These are phyloP conservation scores for Pseudocercospora crystallina DNA, from an alignment of 2,329 filamentous ascomycete species.

Conservation along the genomic window DNA sequence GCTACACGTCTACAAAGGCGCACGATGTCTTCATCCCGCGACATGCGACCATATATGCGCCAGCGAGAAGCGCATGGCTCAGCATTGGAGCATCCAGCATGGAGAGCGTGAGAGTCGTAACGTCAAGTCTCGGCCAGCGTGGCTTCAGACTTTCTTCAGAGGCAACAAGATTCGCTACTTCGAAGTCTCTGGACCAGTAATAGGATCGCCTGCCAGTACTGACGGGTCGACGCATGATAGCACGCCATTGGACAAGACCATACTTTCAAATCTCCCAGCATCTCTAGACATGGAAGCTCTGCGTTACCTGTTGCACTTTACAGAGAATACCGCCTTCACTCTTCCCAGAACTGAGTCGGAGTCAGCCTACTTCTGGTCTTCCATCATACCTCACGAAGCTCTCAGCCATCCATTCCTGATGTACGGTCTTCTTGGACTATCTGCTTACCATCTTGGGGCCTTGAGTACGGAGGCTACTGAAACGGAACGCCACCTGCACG, in stretches of 20 bases:
- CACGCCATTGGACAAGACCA: neutral
- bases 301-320: constrained; percentile 13
- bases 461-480: constrained; percentile 1
- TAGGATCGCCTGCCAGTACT: constrained; percentile 4
- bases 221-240: neutral
- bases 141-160: constrained; percentile 24
- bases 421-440: constrained; percentile 12
- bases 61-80: constrained; percentile 21
- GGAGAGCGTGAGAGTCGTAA: constrained; percentile 20
- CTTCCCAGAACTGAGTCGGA: constrained; percentile 7
- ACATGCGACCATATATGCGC: constrained; percentile 19
- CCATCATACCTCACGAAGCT: constrained; percentile 11
- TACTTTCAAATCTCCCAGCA: neutral
- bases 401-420: constrained; percentile 16
- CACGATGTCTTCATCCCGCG: constrained; percentile 5
- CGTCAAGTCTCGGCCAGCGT: constrained; percentile 15
- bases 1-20: constrained; percentile 15
- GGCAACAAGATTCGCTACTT: constrained; percentile 25
- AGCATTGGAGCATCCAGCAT: constrained; percentile 20
- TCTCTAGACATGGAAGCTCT: constrained; percentile 14
- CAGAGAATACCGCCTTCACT: constrained; percentile 4
- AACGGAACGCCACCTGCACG: constrained; percentile 9
- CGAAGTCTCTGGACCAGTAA: constrained; percentile 16
- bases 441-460: constrained; percentile 10
- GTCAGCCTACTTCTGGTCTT: constrained; percentile 11